These are phyloP conservation scores for Helicocarpus griseus DNA, from an alignment of 2,329 filamentous ascomycete species.

Conservation along the genomic window DNA sequence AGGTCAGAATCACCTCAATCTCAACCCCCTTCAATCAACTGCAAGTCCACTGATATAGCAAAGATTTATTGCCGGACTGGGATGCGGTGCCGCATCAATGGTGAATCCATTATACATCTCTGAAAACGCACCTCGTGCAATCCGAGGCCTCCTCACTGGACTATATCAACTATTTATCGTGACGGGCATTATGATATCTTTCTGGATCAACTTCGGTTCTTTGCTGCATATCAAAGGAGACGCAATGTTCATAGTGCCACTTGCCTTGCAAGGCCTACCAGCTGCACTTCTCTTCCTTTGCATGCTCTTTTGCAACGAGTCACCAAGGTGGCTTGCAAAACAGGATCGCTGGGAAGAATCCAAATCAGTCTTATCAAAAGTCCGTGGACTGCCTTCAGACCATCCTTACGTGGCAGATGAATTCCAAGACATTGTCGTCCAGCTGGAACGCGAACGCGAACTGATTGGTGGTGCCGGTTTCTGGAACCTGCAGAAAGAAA, in stretches of 20 bases:
- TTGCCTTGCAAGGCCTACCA: constrained; percentile 56
- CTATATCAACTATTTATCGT: constrained; percentile 53
- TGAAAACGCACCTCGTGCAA: constrained; percentile 50
- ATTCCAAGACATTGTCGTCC: constrained; percentile 50
- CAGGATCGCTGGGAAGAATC: constrained; percentile 60
- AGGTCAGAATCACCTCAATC: constrained; percentile 36
- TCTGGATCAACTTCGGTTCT: constrained; percentile 48
- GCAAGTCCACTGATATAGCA: constrained; percentile 13
- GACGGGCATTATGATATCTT: constrained; percentile 32
- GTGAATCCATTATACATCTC: constrained; percentile 52
- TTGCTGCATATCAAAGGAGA: constrained; percentile 40
- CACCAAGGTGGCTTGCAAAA: constrained; percentile 58
- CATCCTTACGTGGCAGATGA: constrained; percentile 51
- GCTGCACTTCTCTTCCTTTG: constrained; percentile 50
- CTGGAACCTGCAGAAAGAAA: constrained; percentile 54
- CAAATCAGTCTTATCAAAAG: constrained; percentile 43
- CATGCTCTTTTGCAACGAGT: constrained; percentile 56
- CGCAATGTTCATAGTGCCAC: constrained; percentile 50
- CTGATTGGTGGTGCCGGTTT: constrained; percentile 43
- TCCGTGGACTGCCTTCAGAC: constrained; percentile 45
- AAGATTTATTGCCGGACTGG: constrained; percentile 47
- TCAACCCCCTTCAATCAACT: not conserved
- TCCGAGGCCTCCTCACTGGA: constrained; percentile 50
- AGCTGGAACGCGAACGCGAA: constrained; percentile 53
- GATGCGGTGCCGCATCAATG: constrained; percentile 43